Evolutionary conservation across 169 alveolate species (phyloP).

Genomic region (Besnoitia besnoiti): DNA sequence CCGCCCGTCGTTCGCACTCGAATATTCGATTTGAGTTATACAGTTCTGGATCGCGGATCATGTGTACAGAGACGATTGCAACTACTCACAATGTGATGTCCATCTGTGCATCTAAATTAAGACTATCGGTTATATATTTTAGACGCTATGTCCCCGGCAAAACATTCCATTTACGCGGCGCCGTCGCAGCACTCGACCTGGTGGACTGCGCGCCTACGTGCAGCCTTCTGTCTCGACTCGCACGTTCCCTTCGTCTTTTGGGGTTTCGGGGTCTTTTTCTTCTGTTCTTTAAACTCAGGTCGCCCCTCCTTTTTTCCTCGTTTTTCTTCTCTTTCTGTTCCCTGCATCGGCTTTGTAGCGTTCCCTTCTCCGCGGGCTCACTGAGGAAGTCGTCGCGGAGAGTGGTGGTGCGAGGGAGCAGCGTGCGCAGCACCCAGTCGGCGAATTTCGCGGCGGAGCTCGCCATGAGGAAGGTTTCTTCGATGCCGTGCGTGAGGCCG

Average conservation of each 20-base stretch:
- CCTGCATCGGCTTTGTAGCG: background rate
- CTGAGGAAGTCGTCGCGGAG: background rate
- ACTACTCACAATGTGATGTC: too few relatives aligned
- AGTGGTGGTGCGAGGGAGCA: background rate
- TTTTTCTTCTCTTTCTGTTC: background rate
- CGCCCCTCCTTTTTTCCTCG: background rate
- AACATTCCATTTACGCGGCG: too few relatives aligned
- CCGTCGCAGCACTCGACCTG: too few relatives aligned
- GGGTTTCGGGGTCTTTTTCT: background rate
- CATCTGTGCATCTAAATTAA: too few relatives aligned
- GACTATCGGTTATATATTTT: too few relatives aligned
- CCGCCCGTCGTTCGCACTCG: too few relatives aligned
- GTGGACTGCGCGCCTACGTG: too few relatives aligned
- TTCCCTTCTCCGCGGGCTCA: background rate
- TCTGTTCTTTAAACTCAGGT: background rate
- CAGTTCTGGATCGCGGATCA: too few relatives aligned
- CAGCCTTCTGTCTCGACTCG: too few relatives aligned
- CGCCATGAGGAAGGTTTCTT: conserved; percentile 12
- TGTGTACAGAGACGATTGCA: too few relatives aligned
- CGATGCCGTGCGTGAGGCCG: conserved; percentile 36
- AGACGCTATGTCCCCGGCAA: too few relatives aligned
- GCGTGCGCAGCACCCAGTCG: background rate
- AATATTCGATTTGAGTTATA: too few relatives aligned
- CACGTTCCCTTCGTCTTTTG: background rate
- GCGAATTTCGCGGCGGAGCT: background rate